Evolutionary conservation across 306 rosid genomes (phyloP), one percentile per base, ranked within the genome.

Genomic region (Castanea mollissima): DNA sequence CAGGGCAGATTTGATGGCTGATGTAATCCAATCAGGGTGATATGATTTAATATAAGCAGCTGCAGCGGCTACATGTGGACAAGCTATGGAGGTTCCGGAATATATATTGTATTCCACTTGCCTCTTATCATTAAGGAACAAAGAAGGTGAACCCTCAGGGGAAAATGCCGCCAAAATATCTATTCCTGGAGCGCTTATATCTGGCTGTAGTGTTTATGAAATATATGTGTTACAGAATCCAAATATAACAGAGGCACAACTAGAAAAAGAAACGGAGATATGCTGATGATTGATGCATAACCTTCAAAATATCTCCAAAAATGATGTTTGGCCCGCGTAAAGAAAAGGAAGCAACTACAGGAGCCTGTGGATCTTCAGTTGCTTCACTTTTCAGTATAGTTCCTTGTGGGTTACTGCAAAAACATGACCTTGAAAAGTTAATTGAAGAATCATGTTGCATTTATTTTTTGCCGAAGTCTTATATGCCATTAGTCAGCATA

Each of bases 1-100:
- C 1, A 83, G 9, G 19, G 86, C 74, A 0, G 80, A 83, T 62
- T 82, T 77, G 31, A 78, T 74, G 65, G 79, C 81, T 2, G 87
- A 64, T 0, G 79, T 64, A 3, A 73, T 71, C 84, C 87, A 84
- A 46, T 76, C 35, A 0, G 31, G 77, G 75, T 80, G 87, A 25
- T 76, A 76, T 0, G 49, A n/a, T 60, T 76, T 84, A 16, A 84
- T 31, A n/a, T 72, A 80, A 4, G 87, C 79, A 32, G 84, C 84
- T 13, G 64, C 51, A 31, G 82, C 84, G 15, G 87, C 54, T 10
- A 68, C 87, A 23, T 84, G 87, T 3, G 84, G 84, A 35, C 81
- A 76, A 4, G 87, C n/a, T 79, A 80, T 80, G 25, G 87, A 84
- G 23, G 87, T 84, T n/a, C 87, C 87, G 9, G 87, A 80, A 2